Percentiles rank a stretch among this genome's conserved stretches.
Conservation (phyloP, 2,329 filamentous ascomycete genomes). For the Arthrinium phaeospermum region DNA sequence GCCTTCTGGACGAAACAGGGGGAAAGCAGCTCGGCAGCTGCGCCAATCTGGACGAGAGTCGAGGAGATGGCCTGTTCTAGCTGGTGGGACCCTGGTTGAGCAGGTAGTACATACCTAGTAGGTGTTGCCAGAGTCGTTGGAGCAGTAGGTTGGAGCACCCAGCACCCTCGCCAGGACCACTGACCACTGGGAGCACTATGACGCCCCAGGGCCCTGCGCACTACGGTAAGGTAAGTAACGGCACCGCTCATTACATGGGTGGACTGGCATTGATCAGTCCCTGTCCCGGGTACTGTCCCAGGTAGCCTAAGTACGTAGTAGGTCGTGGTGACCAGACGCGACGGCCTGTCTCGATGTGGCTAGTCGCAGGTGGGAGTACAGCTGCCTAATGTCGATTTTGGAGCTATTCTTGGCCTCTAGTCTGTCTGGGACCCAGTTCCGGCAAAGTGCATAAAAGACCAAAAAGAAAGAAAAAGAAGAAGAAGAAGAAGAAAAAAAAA, state of each 20-base stretch:
- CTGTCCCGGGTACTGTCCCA: not conserved
- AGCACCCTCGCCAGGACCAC: not conserved
- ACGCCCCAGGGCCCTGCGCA: no score
- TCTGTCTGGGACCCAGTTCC: not conserved
- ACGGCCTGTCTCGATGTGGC: not conserved
- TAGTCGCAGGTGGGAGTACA: not conserved
- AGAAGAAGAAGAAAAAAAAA: no score
- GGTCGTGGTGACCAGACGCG: not conserved
- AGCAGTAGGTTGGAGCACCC: no score
- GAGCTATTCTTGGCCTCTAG: not conserved
- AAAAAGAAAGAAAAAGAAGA: no score
- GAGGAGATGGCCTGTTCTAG: not conserved
- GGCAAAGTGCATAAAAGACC: not conserved
- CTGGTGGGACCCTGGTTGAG: not conserved
- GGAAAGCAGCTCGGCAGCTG: not conserved
- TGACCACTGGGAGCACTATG: not conserved
- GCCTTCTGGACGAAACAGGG: slow-evolving; percentile 10
- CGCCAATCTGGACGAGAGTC: not conserved
- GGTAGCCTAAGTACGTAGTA: no score
- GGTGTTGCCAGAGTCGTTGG: not conserved
- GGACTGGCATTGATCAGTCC: not conserved
- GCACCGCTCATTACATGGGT: no score
- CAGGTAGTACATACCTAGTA: not conserved
- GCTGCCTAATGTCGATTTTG: not conserved
- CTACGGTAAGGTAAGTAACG: no score